Base-by-base conservation (phyloP, 305 asterid species). In the Striga hermonthica region DNA sequence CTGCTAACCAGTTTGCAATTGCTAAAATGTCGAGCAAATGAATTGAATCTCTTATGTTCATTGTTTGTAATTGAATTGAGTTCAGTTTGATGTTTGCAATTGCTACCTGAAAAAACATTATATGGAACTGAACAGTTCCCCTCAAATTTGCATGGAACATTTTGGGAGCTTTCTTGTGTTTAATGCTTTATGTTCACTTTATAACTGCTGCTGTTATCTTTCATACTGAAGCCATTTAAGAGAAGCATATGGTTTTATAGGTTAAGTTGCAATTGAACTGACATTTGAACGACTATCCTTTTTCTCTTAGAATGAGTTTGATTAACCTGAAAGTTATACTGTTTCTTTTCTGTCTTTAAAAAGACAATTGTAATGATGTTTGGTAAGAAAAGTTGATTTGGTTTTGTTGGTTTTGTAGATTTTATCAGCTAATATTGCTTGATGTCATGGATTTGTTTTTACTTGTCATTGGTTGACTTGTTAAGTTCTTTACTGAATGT, bases 121-220 rank as follows among this genome's bases (percentile, higher is more conserved):
- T n/a, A n/a, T n/a, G n/a, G n/a, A n/a, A n/a, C n/a, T n/a, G n/a
- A n/a, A n/a, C n/a, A n/a, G n/a, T n/a, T n/a, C n/a, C n/a, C n/a
- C n/a, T n/a, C n/a, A 43, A 57, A 58, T 45, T 14, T 55, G 52
- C 14, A 36, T 47, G 31, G 57, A 57, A 28, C 14, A 52, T 49
- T 65, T 67, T 55, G 38, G 64, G 61, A 62, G 49, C 55, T 43
- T 69, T 61, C 36, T 36, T 34, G 35, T 58, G 58, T 58, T 40
- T 43, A 11, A 11, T 74, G 53, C 38, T 40, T n/a, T 44, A 28
- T 60, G 15, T 7, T 41, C 16, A 52, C 62, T 38, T 43, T 45
- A 57, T 50, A 15, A 43, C 45, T 70, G 65, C 62, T 48, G 67
- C 69, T 40, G 67, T 50, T 60, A 54, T 45, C 58, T 68, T 15